Evolutionary conservation across 805 yeast species (phyloP), one percentile per base, ranked within the genome.

Genomic region (Lachancea lanzarotensis): DNA sequence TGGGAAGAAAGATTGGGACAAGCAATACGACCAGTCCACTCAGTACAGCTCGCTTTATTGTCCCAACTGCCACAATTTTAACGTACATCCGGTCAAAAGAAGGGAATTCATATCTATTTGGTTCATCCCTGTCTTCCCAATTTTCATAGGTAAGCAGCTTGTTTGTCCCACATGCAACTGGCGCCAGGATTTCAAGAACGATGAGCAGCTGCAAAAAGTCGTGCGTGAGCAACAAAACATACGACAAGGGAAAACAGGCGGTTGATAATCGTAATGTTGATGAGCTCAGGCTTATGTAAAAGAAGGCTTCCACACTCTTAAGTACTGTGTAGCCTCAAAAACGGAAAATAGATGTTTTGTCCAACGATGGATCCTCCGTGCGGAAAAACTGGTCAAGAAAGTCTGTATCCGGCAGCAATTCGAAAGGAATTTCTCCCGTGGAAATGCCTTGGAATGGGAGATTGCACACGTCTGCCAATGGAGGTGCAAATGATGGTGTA

Each of bases 31-130:
- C 27, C 55, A 55, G 4, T 50, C 56, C 29, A 62, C 62, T 2
- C 53, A 52, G 27, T 53, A 56, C 40, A 45, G 49, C 19, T 46
- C 56, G 5, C 40, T 66, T 15, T 72, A 70, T 47, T 79, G 85
- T 54, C 78, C 80, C 16, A 71, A 75, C 48, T 79, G 85, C 51
- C 81, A 78, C 53, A 79, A 79, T 55, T 67, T 68, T 45, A 66
- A 76, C 22, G 84, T 77, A 3, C 59, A 64, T 42, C 78, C 82
- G 0, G 65, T 76, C 9, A 72, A 77, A 49, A 66, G 78, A 38
- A 72, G 71, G 50, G 76, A 78, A 52, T 74, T 77, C 55, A 68
- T 79, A 31, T 68, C 80, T 0, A 42, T 78, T 9, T 78, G 76
- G 67, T 77, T 75, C 52, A 63, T 78, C 25, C 83, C 83, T 1